Base-by-base conservation (phyloP, 495 filamentous ascomycete genomes). In the Podospora fimiseda region DNA sequence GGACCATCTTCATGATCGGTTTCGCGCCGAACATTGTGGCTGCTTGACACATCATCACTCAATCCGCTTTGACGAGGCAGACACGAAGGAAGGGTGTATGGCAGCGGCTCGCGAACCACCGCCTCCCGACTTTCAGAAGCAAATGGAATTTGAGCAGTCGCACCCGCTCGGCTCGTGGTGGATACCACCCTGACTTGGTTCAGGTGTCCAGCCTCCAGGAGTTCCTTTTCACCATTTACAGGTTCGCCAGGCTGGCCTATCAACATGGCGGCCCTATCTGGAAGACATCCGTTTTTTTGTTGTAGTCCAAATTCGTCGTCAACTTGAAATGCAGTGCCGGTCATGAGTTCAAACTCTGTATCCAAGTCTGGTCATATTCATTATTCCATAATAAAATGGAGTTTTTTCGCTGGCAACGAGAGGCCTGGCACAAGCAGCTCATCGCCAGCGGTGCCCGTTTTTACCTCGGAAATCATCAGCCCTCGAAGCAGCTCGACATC, bases 341-440 rank as follows among this genome's bases (percentile, higher is more conserved):
- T 11, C 9, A 43, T 20, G 1, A 20, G 8, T 44, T 23, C 22
- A 21, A 13, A 23, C 0, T 3, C 18, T 21, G 23, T n/a, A 23
- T 8, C 22, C 41, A 44, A 21, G 7, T 21, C 22, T 11, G 11
- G 27, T 11, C 11, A 11, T 33, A 33, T 11, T 6, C 11, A 11
- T 51, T 40, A 30, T 33, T 44, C 30, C 15, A 48, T 9, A 36
- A n/a, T 40, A 40, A 14, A 21, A 56, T 56, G 53, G 42, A 33
- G 14, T 33, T 36, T 8, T 48, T 56, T 37, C 27, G 20, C 2
- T 24, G 46, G 14, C 23, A 45, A 16, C 22, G 47, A 11, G 51
- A 52, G 6, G 24, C 14, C 19, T 54, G 56, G 51, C 51, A 54
- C 37, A 41, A 38, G 20, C 42, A 51, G 24, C 37, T 59, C 8